These are phyloP conservation scores for Penicillium sp. DNA, from an alignment of 2,329 filamentous ascomycete genomes.

Conservation along the genomic window DNA sequence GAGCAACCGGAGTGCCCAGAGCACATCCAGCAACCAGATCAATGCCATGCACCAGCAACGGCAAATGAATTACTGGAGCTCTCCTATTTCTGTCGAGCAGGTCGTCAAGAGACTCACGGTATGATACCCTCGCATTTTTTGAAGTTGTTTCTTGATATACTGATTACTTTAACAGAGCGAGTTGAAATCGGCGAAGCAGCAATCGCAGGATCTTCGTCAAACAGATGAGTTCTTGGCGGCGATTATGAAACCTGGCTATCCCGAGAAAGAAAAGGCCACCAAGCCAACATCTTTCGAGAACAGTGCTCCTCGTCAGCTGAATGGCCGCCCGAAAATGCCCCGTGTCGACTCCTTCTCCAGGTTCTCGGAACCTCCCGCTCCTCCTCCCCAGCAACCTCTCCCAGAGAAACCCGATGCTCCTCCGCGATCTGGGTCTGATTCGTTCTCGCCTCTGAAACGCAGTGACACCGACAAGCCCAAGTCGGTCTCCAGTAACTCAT, in stretches of 20 bases:
- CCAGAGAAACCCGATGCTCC: slow-evolving; percentile 83
- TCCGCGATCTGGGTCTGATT: slow-evolving; percentile 45
- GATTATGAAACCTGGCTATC: slow-evolving; percentile 69
- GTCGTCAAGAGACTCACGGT: slow-evolving; percentile 86
- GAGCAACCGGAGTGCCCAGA: slow-evolving; percentile 58
- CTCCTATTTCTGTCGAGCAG: slow-evolving; percentile 88
- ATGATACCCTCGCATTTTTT: slow-evolving; percentile 24
- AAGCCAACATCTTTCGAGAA: slow-evolving; percentile 48
- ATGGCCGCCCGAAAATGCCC: slow-evolving; percentile 47
- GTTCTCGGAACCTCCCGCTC: slow-evolving; percentile 90
- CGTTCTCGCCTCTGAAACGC: slow-evolving; percentile 63
- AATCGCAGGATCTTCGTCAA: slow-evolving; percentile 79
- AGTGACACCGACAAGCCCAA: slow-evolving; percentile 73
- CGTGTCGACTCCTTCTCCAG: slow-evolving; percentile 75
- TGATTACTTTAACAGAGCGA: slow-evolving; percentile 62
- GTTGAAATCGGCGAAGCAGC: slow-evolving; percentile 83
- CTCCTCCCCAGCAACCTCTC: slow-evolving; percentile 86
- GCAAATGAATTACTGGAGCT: slow-evolving; percentile 77
- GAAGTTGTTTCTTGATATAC: neutral
- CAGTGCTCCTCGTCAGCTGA: slow-evolving; percentile 46
- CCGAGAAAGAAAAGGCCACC: slow-evolving; percentile 47
- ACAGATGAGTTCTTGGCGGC: slow-evolving; percentile 78
- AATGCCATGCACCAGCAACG: slow-evolving; percentile 67
- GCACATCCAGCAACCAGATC: slow-evolving; percentile 55
- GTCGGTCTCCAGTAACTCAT: slow-evolving; percentile 42